A percentile compares a stretch with the other conserved stretches of the same genome.
phyloP scores from a whole-genome alignment of 345 rosid species.

The Melaleuca quinquenervia region DNA sequence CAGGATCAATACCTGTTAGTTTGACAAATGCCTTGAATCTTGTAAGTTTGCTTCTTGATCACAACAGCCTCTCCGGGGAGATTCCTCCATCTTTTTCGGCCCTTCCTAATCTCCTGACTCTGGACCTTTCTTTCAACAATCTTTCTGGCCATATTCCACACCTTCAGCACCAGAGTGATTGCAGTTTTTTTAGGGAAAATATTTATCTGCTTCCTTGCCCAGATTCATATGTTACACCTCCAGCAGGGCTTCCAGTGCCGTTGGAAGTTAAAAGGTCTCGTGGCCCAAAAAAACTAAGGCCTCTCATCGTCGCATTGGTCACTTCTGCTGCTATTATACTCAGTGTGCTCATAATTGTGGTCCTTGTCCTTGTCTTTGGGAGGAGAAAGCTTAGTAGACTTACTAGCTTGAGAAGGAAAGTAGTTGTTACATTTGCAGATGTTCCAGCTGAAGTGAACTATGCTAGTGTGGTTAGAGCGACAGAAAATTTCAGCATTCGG shows the following conservation, averaged over 20 bases:
- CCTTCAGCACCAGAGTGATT: conserved; percentile 19
- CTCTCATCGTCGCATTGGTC: conserved; percentile 15
- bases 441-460: conserved; percentile 43
- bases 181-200: conserved; percentile 31
- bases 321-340: conserved; percentile 25
- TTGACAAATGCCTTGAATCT: conserved; percentile 27
- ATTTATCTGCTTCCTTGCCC: conserved; percentile 19
- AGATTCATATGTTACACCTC: conserved; percentile 1
- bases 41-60: conserved; percentile 30
- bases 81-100: conserved; percentile 38
- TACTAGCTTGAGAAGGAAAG: conserved; percentile 21
- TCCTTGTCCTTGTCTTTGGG: conserved; percentile 8
- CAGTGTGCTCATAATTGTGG: conserved; percentile 5
- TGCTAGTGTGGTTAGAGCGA: conserved; percentile 41
- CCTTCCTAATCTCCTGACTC: conserved; percentile 20
- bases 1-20: conserved; percentile 38
- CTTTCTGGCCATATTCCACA: conserved; percentile 42
- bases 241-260: conserved; percentile 3
- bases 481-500: conserved; percentile 41
- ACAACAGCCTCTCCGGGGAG: conserved; percentile 42
- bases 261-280: conserved; percentile 6
- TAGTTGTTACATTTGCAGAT: conserved; percentile 46
- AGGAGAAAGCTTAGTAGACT: conserved; percentile 15
- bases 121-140: conserved; percentile 47
- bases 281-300: conserved; percentile 7